phyloP scores from a whole-genome alignment of 805 yeast species.

The Zygotorulaspora sp. region DNA sequence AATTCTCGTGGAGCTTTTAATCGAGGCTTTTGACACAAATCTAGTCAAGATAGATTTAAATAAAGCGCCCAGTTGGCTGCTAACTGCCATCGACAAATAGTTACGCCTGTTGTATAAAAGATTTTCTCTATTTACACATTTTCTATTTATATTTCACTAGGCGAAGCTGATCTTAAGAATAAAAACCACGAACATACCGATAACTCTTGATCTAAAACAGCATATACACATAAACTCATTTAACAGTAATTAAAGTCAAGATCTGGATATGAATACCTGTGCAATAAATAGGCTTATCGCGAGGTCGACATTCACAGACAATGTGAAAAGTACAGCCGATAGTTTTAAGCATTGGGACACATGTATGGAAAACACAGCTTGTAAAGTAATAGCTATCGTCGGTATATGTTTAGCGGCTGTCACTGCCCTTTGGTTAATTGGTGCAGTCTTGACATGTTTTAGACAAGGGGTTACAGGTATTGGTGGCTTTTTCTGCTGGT shows the following conservation, averaged over 20 bases:
- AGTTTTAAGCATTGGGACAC: slow-evolving; percentile 67
- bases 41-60: slow-evolving; percentile 29
- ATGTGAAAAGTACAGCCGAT: slow-evolving; percentile 34
- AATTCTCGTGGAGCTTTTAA: slow-evolving; percentile 81
- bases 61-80: slow-evolving; percentile 33
- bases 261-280: slow-evolving; percentile 12
- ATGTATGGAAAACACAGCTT: slow-evolving; percentile 71
- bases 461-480: slow-evolving; percentile 55
- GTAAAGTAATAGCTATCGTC: slow-evolving; percentile 74
- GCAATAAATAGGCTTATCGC: slow-evolving; percentile 11
- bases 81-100: slow-evolving; percentile 21
- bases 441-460: slow-evolving; percentile 50
- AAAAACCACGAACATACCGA: too few species aligned
- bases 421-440: slow-evolving; percentile 51
- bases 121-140: too few species aligned
- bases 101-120: too few species aligned
- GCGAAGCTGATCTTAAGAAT: neutral
- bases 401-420: slow-evolving; percentile 58
- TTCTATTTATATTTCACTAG: slow-evolving; percentile 2
- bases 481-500: slow-evolving; percentile 49
- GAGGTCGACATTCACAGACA: slow-evolving; percentile 21
- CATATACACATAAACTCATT: too few species aligned
- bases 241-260: too few species aligned
- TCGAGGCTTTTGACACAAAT: slow-evolving; percentile 49
- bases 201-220: too few species aligned